Evolutionary conservation across 495 filamentous ascomycete species (phyloP).

Genomic region (Aspergillus cavernicola): DNA sequence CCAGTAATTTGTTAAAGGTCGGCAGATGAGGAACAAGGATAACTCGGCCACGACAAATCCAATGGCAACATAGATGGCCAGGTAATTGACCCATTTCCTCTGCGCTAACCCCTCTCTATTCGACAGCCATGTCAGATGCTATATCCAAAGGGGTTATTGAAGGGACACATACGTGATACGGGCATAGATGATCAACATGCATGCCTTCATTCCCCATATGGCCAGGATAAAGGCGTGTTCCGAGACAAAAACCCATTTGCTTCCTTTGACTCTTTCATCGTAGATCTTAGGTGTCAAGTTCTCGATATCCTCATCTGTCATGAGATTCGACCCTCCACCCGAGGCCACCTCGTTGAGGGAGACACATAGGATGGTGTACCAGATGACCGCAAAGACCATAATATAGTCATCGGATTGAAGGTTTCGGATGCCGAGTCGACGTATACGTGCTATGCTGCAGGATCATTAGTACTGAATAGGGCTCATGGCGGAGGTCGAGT

Average conservation of each 20-base stretch:
- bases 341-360: constrained; percentile 48
- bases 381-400: constrained; percentile 46
- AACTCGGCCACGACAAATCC: constrained; percentile 58
- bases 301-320: constrained; percentile 37
- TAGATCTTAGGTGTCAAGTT: constrained; percentile 36
- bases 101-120: constrained; percentile 37
- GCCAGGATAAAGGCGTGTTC: constrained; percentile 50
- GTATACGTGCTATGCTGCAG: constrained; percentile 45
- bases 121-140: background rate
- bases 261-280: constrained; percentile 44
- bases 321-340: constrained; percentile 54
- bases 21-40: constrained; percentile 61
- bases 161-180: constrained; percentile 50
- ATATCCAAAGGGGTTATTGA: too few relatives aligned
- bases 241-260: constrained; percentile 56
- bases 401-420: constrained; percentile 51
- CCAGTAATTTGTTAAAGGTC: constrained; percentile 60
- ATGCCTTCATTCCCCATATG: constrained; percentile 49
- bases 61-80: constrained; percentile 52
- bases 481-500: background rate
- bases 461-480: background rate
- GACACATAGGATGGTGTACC: constrained; percentile 53
- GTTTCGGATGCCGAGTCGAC: constrained; percentile 39
- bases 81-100: constrained; percentile 38
- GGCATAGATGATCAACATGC: constrained; percentile 54